These are phyloP conservation scores for Phyllosticta citriasiana DNA, from an alignment of 2,329 filamentous ascomycete species.

Conservation along the genomic window DNA sequence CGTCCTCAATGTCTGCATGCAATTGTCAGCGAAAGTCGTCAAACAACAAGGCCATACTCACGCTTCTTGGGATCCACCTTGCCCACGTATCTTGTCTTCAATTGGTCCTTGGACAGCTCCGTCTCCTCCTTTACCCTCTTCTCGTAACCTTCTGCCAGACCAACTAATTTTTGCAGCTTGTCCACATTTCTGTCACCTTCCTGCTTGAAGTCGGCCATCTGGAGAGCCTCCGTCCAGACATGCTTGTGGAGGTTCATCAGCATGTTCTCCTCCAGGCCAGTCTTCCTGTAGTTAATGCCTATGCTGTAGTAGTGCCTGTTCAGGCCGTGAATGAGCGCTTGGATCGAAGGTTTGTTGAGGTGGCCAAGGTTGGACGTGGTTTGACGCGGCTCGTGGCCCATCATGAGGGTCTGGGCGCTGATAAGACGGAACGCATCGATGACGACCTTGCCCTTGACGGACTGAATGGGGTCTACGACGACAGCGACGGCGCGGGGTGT, in stretches of 20 bases:
- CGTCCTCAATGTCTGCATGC: conserved; percentile 70
- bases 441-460: conserved; percentile 98
- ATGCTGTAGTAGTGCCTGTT: conserved; percentile 99
- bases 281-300: conserved; percentile 96
- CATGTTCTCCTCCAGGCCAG: conserved; percentile 97
- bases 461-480: conserved; percentile 97
- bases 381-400: conserved; percentile 94
- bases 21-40: conserved; percentile 14
- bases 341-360: conserved; percentile 98
- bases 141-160: conserved; percentile 89
- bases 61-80: conserved; percentile 99
- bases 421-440: conserved; percentile 98
- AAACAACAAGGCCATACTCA: conserved; percentile 26
- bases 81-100: conserved; percentile 97
- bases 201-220: conserved; percentile 90
- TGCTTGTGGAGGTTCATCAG: conserved; percentile 99
- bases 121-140: conserved; percentile 99
- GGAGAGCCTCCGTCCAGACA: conserved; percentile 93
- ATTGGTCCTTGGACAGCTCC: conserved; percentile 89
- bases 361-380: conserved; percentile 97
- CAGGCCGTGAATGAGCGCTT: conserved; percentile 93
- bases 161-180: conserved; percentile 73
- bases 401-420: conserved; percentile 94
- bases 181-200: conserved; percentile 83
- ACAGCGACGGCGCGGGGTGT: conserved; percentile 94